phyloP scores from a whole-genome alignment of 768 basidiomycete species.

The Suillus occidentalis region DNA sequence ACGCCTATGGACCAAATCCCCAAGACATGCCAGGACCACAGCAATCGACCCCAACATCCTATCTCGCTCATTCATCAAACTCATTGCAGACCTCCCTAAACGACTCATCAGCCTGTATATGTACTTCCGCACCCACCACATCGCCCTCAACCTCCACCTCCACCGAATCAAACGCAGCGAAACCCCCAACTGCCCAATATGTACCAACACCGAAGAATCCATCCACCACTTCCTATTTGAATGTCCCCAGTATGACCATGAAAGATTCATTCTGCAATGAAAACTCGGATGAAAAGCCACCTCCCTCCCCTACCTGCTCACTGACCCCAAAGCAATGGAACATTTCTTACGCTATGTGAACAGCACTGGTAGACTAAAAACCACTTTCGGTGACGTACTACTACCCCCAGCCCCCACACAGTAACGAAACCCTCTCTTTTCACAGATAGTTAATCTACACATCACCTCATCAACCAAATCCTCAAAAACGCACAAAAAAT shows the following conservation, averaged over 20 bases:
- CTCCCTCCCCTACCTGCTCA: constrained; percentile 10
- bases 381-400: constrained; percentile 1
- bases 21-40: neutral
- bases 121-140: constrained; percentile 34
- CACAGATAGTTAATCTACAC: too few relatives aligned
- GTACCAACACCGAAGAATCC: constrained; percentile 26
- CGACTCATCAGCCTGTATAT: constrained; percentile 24
- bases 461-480: too few relatives aligned
- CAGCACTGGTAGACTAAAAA: neutral
- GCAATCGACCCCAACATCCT: neutral
- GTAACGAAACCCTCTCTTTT: too few relatives aligned
- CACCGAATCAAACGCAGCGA: constrained; percentile 24
- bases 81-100: constrained; percentile 8
- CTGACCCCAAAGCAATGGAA: neutral
- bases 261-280: neutral
- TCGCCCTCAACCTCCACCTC: constrained; percentile 31
- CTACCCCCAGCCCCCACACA: too few relatives aligned
- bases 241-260: constrained; percentile 23
- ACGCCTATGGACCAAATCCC: constrained; percentile 4
- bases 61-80: neutral
- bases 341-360: constrained; percentile 8
- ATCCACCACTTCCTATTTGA: constrained; percentile 30
- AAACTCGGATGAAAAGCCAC: neutral
- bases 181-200: constrained; percentile 26
- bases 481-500: too few relatives aligned